Evolutionary conservation across 495 filamentous ascomycete species (phyloP).

Genomic region (Podospora fimiseda): DNA sequence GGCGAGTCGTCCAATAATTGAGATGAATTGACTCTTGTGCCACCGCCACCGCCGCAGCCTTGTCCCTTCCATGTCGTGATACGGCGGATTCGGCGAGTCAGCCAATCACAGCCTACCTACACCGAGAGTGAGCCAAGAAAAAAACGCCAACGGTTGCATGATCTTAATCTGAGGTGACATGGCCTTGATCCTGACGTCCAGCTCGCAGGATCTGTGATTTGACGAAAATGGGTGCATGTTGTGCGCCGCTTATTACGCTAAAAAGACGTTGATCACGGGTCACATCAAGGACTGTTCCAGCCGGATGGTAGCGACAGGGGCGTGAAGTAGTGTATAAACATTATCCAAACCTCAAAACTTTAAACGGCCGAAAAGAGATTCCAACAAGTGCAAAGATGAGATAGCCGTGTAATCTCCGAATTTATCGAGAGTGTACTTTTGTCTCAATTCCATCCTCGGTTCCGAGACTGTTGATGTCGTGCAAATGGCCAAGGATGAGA

Average conservation of each 20-base stretch:
- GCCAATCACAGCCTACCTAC: neutral
- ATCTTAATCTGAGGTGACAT: neutral
- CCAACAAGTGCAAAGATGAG: neutral
- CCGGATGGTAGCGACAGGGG: too few relatives aligned
- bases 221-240: neutral
- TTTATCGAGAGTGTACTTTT: neutral
- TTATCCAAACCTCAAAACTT: neutral
- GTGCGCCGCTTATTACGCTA: too few relatives aligned
- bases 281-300: too few relatives aligned
- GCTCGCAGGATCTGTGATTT: neutral
- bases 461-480: neutral
- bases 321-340: too few relatives aligned
- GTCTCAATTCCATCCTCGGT: neutral
- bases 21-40: neutral
- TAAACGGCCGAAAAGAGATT: neutral
- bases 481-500: neutral
- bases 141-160: neutral
- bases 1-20: neutral
- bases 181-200: neutral
- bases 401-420: neutral
- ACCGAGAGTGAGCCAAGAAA: neutral
- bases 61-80: neutral
- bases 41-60: neutral
- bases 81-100: neutral
- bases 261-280: neutral